Evolutionary conservation across 768 basidiomycete species (phyloP), one percentile per base, ranked within the genome.

Genomic region (Suillus clintonianus): DNA sequence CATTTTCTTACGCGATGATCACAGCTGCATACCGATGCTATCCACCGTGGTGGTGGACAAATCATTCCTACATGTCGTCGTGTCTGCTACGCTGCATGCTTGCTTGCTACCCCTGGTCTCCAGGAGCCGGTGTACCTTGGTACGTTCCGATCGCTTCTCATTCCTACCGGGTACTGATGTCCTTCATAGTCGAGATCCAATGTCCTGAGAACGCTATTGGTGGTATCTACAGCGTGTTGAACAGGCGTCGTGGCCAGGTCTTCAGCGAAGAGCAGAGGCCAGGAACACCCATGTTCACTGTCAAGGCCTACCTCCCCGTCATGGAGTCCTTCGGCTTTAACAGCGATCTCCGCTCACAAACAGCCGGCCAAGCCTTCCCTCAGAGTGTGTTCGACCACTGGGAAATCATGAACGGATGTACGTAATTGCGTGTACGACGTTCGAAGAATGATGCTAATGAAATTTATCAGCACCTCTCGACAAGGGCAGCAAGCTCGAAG

Each of bases 1-100:
- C 22, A 9, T 45, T 64, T 32, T 62, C 54, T 55, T 36, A 48
- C 39, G n/a, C 32, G 6, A 56, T 50, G 5, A 47, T 50, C 65
- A 4, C 74, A 95, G 92, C 86, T 99, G 61, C 97, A 99, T 80
- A 84, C 97, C 75, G 97, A 99, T 85, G 96, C 97, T 67, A 99
- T 99, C 77, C 97, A 99, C 80, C 92, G 97, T 84, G 97, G 97
- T 78, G 96, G 96, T 83, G 97, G 97, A 79, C 94, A 99, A 79
- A 86, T 99, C 73, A 98, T 99, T 79, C 97, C 97, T 62, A 96
- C 94, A 43, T 94, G 91, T 80, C 91, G 97, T 80, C 93, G 97
- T 76, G 97, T 90, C 69, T 92, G 90, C 74, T 99, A 99, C 79
- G 97, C 97, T 66, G 95, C 97, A 59, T 92, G 94, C 78, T 76